phyloP scores from a whole-genome alignment of 106 monocot species.

The Dendrobium catenatum region DNA sequence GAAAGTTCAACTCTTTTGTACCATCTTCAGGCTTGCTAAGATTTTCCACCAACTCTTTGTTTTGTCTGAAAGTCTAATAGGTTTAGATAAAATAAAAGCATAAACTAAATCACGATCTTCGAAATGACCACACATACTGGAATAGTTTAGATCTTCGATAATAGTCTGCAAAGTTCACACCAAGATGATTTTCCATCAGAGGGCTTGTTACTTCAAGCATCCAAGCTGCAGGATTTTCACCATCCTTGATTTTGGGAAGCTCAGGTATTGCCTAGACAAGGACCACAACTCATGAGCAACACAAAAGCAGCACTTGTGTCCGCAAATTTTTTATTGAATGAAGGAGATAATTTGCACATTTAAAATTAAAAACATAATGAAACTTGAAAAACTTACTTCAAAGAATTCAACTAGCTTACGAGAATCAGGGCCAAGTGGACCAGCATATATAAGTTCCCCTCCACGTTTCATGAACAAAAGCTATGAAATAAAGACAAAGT shows the following conservation, averaged over 20 bases:
- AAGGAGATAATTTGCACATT: neutral
- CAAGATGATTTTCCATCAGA: slow-evolving; percentile 58
- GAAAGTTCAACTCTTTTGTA: slow-evolving; percentile 77
- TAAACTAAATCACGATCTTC: neutral
- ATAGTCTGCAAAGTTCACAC: slow-evolving; percentile 85
- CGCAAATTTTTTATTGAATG: neutral
- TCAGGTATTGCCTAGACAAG: slow-evolving; percentile 78
- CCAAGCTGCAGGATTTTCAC: slow-evolving; percentile 96
- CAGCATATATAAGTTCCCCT: slow-evolving; percentile 96
- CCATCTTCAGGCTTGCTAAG: slow-evolving; percentile 64
- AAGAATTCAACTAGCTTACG: slow-evolving; percentile 75
- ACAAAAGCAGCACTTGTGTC: neutral
- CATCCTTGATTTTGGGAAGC: slow-evolving; percentile 91
- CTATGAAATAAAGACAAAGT: slow-evolving; percentile 26
- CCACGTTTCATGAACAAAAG: slow-evolving; percentile 99
- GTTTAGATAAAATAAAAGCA: slow-evolving; percentile 16
- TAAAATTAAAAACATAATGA: neutral
- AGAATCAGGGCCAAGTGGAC: slow-evolving; percentile 78
- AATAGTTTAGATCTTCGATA: slow-evolving; percentile 76
- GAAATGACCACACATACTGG: slow-evolving; percentile 38
- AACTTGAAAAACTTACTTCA: slow-evolving; percentile 45
- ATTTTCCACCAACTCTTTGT: slow-evolving; percentile 71
- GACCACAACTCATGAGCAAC: neutral
- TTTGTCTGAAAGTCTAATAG: slow-evolving; percentile 40
- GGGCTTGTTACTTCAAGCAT: slow-evolving; percentile 95